Base-by-base conservation (phyloP, 345 rosid genomes). In the Pistacia integerrima region DNA sequence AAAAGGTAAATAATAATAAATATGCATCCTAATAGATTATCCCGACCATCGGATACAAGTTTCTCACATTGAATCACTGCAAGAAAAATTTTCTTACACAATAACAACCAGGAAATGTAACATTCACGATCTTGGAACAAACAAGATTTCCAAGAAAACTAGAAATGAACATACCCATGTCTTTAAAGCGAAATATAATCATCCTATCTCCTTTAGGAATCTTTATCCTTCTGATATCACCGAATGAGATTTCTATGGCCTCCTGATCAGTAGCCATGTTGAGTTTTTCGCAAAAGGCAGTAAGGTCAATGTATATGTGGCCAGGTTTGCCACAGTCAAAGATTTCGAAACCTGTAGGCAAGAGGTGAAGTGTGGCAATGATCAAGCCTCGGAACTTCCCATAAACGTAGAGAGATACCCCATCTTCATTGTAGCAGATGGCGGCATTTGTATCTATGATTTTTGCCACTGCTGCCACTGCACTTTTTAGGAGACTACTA, bases 111-210 rank as follows among this genome's bases (percentile, higher is more conserved):
- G 14, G 5, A 56, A 56, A 56, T 52, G 13, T 30, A 33, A 18
- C 60, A 52, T 52, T 28, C 25, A 25, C n/a, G 4, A 67, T 67
- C 38, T 69, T 16, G 72, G 72, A 52, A 52, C 60, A 52, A 17
- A 46, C 71, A 22, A 13, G 56, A 51, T 30, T 68, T 51, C 59
- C 58, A 69, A 52, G 46, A 69, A 69, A 30, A 28, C 60, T 8
- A 52, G 49, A 51, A 30, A 52, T 9, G 60, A 69, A 33, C 14
- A 52, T 16, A 69, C 58, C 58, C 22, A 48, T 11, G 20, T 48
- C 38, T 49, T 22, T 8, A 13, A 67, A 49, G 14, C 8, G 25
- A 17, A 30, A 52, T 59, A 3, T 69, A 22, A 69, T 51, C 41
- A 20, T n/a, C 60, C 30, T 16, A 28, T 51, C 46, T 8, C 60